A percentile compares a stretch with the other conserved stretches of the same genome.
These are phyloP conservation scores for Dipodascopsis uninucleata DNA, from an alignment of 805 yeast species.

Conservation along the genomic window DNA sequence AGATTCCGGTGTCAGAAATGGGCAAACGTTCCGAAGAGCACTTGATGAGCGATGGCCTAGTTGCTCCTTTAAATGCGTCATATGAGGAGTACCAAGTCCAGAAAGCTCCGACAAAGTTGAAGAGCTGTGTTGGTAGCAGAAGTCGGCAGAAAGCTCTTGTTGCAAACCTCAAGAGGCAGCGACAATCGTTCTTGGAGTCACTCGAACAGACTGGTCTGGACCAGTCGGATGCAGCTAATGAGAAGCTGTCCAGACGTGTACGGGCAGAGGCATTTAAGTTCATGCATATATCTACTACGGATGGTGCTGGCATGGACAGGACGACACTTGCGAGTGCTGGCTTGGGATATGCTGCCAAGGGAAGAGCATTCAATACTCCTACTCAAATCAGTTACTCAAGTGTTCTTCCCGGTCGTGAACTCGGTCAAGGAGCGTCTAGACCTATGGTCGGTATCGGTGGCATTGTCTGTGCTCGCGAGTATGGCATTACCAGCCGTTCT, in stretches of 20 bases:
- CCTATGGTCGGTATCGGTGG: too few species aligned
- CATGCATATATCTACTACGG: conserved; percentile 1
- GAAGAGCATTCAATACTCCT: conserved; percentile 20
- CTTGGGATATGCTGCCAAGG: conserved; percentile 13
- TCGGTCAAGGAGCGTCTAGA: too few species aligned
- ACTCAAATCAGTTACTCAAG: conserved; percentile 3
- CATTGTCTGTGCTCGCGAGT: too few species aligned
- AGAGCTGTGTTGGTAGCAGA: conserved; percentile 1
- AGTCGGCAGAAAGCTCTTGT: neutral
- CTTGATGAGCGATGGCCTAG: neutral
- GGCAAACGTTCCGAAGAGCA: conserved; percentile 1
- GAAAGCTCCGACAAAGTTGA: neutral
- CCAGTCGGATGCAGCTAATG: neutral
- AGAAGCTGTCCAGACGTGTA: neutral
- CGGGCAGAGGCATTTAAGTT: conserved; percentile 1
- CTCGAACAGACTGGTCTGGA: neutral
- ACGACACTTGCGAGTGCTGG: conserved; percentile 16
- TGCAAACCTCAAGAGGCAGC: neutral
- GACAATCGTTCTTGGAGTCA: neutral
- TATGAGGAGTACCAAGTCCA: neutral
- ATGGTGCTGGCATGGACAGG: neutral
- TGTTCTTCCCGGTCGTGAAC: conserved; percentile 18
- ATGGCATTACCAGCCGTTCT: too few species aligned
- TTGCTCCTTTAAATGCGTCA: neutral
- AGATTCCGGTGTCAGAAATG: conserved; percentile 6